Conservation (phyloP, 2,329 filamentous ascomycete genomes). For the Pestalotiopsis sp. region DNA sequence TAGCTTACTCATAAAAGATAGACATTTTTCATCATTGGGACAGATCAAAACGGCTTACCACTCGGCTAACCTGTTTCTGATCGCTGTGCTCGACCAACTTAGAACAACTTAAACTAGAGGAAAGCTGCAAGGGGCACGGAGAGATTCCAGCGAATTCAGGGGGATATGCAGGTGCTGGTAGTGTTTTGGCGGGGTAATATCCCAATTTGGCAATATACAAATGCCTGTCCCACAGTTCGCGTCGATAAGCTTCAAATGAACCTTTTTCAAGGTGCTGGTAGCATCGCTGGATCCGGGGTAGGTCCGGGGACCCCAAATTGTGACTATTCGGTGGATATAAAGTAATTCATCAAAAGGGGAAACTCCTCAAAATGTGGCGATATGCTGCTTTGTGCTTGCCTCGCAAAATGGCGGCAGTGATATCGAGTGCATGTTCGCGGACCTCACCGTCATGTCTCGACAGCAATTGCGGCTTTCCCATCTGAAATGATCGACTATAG, state of each 20-base stretch:
- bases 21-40: not conserved
- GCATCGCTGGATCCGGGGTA: not conserved
- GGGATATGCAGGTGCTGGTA: no score
- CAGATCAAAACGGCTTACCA: not conserved
- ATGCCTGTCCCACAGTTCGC: no score
- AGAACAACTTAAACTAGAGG: not conserved
- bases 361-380: not conserved
- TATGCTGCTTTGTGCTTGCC: not conserved
- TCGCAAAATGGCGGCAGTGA: not conserved
- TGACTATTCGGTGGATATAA: not conserved
- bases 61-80: not conserved
- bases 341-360: not conserved
- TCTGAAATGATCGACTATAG: not conserved
- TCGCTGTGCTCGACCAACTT: not conserved
- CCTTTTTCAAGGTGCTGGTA: not conserved
- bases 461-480: not conserved
- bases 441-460: not conserved
- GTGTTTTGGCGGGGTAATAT: no score
- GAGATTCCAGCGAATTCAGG: not conserved
- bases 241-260: not conserved
- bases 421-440: not conserved
- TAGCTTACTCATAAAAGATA: not conserved
- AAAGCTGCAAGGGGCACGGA: not conserved
- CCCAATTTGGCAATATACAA: no score
- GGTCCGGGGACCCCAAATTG: not conserved